Evolutionary conservation across 495 filamentous ascomycete species (phyloP).

Genomic region (Evansstolkia leycettana): DNA sequence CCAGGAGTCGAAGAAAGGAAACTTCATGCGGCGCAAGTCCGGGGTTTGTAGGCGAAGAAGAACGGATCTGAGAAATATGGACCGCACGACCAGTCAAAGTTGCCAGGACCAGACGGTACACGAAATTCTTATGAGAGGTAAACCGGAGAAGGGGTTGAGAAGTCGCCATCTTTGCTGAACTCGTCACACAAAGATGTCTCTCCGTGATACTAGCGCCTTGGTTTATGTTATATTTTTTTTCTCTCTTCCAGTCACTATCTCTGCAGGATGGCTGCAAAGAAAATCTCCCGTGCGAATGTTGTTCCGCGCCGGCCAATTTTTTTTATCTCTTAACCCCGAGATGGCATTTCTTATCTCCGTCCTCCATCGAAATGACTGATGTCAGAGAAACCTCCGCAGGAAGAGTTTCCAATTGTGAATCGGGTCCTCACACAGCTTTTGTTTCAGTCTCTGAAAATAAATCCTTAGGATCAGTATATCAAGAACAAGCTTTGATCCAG

Average conservation of each 20-base stretch:
- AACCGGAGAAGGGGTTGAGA: conserved; percentile 49
- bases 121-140: conserved; percentile 69
- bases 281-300: conserved; percentile 17
- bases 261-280: conserved; percentile 8
- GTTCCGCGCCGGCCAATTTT: conserved; percentile 7
- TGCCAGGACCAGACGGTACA: conserved; percentile 74
- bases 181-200: too few species aligned
- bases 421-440: too few species aligned
- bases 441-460: too few species aligned
- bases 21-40: conserved; percentile 88
- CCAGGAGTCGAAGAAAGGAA: conserved; percentile 89
- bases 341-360: conserved; percentile 8
- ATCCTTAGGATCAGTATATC: too few species aligned
- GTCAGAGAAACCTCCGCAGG: not conserved
- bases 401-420: too few species aligned
- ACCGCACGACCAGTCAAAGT: conserved; percentile 83
- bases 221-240: too few species aligned
- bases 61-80: conserved; percentile 86
- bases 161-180: conserved; percentile 13
- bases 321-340: too few species aligned
- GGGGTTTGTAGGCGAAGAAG: conserved; percentile 68
- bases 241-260: too few species aligned
- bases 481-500: too few species aligned
- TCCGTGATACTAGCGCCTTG: too few species aligned
- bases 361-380: not conserved